Base-by-base conservation (phyloP, 2,329 filamentous ascomycete species). In the Zalaria obscura region DNA sequence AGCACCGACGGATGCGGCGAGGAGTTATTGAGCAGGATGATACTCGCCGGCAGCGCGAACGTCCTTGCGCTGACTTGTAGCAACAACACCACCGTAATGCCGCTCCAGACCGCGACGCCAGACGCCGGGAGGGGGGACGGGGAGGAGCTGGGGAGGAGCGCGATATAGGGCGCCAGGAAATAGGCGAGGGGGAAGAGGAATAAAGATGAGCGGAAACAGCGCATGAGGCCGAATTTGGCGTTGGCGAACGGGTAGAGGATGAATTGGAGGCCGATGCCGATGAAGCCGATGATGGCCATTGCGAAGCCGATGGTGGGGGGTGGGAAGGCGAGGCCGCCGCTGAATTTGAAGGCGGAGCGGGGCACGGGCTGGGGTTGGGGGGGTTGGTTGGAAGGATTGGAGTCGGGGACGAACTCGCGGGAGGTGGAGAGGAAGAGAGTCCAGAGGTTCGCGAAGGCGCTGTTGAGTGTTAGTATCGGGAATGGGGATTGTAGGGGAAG, bases 391-490 rank as follows among this genome's bases (percentile, higher is more conserved):
- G 42, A 52, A 45, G 51, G 50, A 54, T 53, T 50, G 68, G 60
- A 25, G 29, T 51, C 43, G 7, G 65, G 47, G 67, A 75, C 45
- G 42, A 54, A 60, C 34, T 56, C 52, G 36, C 79, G 76, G 0
- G 80, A 78, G 0, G 80, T 82, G 1, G 83, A 84, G 36, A 88
- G 69, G 58, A 88, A 87, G 39, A 85, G 70, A 46, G 83, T 83
- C 66, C 79, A 84, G 36, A 88, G 72, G 2, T 80, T 74, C 54
- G 83, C 81, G 65, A 86, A 88, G 27, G 81, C 79, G 45, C 78
- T 48, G 29, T 18, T 35, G 10, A 25, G 31, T 9, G 25, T 42
- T 27, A 45, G 34, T 34, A 36, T 38, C 5, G 7, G n/a, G 6
- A 11, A 26, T 11, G 31, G 36, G 9, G 8, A 31, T 18, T 4